Evolutionary conservation across 352 stramenopile genomes (phyloP), one percentile per base, ranked within the genome.

Genomic region (Peronospora destructor): DNA sequence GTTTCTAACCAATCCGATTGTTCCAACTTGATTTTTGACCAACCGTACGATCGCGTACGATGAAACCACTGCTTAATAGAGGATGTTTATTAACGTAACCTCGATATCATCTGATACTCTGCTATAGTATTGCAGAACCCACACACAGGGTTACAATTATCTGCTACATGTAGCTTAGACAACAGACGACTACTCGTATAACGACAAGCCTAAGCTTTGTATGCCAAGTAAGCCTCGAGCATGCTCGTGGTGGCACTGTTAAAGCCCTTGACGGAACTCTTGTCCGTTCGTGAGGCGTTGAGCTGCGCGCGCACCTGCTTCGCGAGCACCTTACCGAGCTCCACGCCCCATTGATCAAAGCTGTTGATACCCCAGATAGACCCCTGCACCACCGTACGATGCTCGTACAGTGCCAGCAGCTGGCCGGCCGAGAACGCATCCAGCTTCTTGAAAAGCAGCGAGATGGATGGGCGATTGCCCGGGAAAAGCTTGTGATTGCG

Each of bases 361-460:
- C 78, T 96, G 76, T 98, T 98, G 58, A 99, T 80, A 61, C 96
- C 91, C 96, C 96, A 99, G 49, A 99, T 96, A 42, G 97, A 97
- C 6, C 96, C 96, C 70, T 99, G 95, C 44, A 92, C 73, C 12
- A 95, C 95, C 25, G 94, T 98, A 56, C 96, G 85, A 72, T 99
- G 95, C 71, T 99, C 97, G 71, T 99, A 99, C 42, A 99, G 76
- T 40, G 97, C 92, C 12, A 99, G 73, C 23, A 99, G 65, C 68
- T 99, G 95, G 23, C 97, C 97, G 16, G 87, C 72, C 46, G 86
- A 85, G 72, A 94, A 98, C 21, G 96, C 90, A 64, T 98, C 87
- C 14, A 99, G 76, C 62, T 85, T 92, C 56, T 96, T 86, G 55
- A 99, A 96, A n/a, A 99, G 76, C 39, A 99, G 78, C 49, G 90